Conservation (phyloP, 2,329 filamentous ascomycete genomes). For the Trichoderma sp. region DNA sequence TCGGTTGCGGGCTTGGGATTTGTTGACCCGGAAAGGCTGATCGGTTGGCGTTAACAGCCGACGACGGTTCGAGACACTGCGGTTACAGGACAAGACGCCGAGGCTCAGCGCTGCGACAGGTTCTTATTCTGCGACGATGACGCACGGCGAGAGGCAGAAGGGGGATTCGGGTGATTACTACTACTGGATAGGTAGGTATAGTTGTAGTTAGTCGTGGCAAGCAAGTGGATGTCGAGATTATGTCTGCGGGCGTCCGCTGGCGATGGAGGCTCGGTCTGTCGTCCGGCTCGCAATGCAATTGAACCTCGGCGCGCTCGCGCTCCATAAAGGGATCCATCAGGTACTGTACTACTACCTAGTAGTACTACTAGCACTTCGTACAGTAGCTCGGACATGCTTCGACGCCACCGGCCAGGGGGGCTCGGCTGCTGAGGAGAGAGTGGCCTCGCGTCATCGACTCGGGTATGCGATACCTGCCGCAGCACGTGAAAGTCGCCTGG, state of each 20-base stretch:
- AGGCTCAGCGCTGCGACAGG: background rate
- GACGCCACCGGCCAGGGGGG: conserved; percentile 13
- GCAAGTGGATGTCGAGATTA: conserved; percentile 4
- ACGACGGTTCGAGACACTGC: background rate
- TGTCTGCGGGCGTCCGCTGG: background rate
- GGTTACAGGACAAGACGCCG: background rate
- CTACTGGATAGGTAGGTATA: no score
- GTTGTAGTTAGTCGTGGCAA: background rate
- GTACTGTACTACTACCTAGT: no score
- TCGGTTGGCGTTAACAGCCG: background rate
- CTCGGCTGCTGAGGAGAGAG: conserved; percentile 16
- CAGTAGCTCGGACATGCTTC: conserved; percentile 7
- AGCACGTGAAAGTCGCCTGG: conserved; percentile 13
- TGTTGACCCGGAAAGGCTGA: background rate
- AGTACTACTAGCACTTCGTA: no score
- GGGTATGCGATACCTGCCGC: conserved; percentile 15
- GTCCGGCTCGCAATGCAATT: conserved; percentile 15
- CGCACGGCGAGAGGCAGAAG: background rate
- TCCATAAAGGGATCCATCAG: no score
- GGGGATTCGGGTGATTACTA: background rate
- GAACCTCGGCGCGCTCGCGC: conserved; percentile 21
- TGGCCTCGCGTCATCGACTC: conserved; percentile 9
- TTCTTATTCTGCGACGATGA: background rate
- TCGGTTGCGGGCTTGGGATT: background rate
- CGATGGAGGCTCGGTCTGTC: conserved; percentile 12